A percentile compares a stretch with the other conserved stretches of the same genome.
phyloP scores from a whole-genome alignment of 768 basidiomycete species.

The Exidia glandulosa region DNA sequence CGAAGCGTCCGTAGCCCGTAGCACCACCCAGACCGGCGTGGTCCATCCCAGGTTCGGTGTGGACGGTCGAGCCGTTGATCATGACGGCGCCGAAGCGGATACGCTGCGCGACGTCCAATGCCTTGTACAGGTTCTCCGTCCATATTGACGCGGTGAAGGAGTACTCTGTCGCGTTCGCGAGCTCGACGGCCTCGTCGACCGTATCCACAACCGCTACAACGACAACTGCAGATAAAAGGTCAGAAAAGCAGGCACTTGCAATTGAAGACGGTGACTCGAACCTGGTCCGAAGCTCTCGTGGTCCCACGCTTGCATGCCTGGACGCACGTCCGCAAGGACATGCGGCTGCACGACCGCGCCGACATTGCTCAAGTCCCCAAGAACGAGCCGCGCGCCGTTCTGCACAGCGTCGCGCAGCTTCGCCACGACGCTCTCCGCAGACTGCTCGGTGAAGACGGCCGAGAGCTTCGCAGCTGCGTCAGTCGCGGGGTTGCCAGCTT shows the following conservation, averaged over 20 bases:
- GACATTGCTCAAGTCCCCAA: constrained; percentile 31
- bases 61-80: constrained; percentile 44
- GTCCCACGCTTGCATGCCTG: constrained; percentile 43
- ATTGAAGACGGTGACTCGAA: constrained; percentile 8
- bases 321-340: constrained; percentile 34
- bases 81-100: constrained; percentile 22
- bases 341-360: constrained; percentile 42
- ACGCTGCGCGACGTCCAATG: constrained; percentile 33
- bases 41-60: constrained; percentile 29
- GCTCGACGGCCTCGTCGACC: constrained; percentile 41
- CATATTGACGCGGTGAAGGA: constrained; percentile 43
- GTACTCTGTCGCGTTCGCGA: constrained; percentile 45
- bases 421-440: constrained; percentile 33
- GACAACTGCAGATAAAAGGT: constrained; percentile 22
- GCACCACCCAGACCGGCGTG: constrained; percentile 31
- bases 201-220: constrained; percentile 35
- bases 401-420: constrained; percentile 34
- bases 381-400: constrained; percentile 33
- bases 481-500: constrained; percentile 26
- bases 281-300: constrained; percentile 55
- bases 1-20: constrained; percentile 42
- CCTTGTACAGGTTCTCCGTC: constrained; percentile 34
- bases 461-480: constrained; percentile 22
- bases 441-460: constrained; percentile 32
- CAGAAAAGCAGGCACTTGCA: not conserved